phyloP scores from a whole-genome alignment of 2,329 filamentous ascomycete species.

The Periconia sp. region DNA sequence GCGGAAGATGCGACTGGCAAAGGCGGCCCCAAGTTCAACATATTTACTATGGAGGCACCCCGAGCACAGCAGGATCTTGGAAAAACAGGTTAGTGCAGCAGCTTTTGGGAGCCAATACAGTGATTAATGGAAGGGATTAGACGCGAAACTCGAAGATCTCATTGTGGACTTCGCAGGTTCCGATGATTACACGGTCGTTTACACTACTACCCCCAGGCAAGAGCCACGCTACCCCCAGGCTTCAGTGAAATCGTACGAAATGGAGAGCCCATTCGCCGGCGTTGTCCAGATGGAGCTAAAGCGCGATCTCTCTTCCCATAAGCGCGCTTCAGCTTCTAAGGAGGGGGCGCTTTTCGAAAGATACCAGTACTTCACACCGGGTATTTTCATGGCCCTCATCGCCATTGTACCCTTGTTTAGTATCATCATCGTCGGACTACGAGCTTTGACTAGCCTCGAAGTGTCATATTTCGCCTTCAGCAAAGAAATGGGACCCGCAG shows the following conservation, averaged over 20 bases:
- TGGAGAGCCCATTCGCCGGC: constrained; percentile 63
- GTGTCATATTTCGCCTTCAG: constrained; percentile 95
- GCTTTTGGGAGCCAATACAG: not conserved
- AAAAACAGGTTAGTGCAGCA: not conserved
- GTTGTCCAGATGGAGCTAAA: constrained; percentile 73
- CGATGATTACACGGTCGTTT: constrained; percentile 71
- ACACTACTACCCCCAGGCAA: constrained; percentile 64
- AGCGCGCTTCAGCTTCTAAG: constrained; percentile 22
- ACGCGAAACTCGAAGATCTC: constrained; percentile 23
- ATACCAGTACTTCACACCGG: constrained; percentile 92
- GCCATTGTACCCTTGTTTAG: constrained; percentile 70
- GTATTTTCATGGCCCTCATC: constrained; percentile 84
- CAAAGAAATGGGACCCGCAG: constrained; percentile 88
- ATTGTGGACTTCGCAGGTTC: constrained; percentile 44
- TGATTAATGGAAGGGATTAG: constrained; percentile 15
- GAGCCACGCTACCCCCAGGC: constrained; percentile 25
- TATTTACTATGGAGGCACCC: not conserved
- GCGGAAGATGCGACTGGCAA: constrained; percentile 27
- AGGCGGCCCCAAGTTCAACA: not conserved
- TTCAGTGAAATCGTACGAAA: constrained; percentile 57
- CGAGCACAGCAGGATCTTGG: not conserved
- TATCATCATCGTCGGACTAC: constrained; percentile 78
- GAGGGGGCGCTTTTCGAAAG: constrained; percentile 71
- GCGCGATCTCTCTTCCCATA: constrained; percentile 56
- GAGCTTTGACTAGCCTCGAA: constrained; percentile 75